These are phyloP conservation scores for Calonectria hawksworthii DNA, from an alignment of 2,329 filamentous ascomycete species.

Conservation along the genomic window DNA sequence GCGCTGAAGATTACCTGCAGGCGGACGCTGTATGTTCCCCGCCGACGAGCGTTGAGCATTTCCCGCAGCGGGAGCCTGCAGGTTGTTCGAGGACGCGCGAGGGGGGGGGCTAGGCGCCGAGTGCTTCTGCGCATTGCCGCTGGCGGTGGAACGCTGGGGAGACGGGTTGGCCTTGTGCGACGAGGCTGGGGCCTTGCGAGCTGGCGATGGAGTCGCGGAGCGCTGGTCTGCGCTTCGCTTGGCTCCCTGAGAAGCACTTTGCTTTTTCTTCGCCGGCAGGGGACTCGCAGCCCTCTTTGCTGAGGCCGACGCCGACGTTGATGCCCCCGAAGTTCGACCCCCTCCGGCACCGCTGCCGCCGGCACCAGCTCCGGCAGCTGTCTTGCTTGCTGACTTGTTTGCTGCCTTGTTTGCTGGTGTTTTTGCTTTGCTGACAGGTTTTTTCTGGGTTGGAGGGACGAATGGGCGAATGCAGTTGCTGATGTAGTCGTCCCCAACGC, in stretches of 20 bases:
- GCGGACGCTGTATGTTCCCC: slow-evolving; percentile 8
- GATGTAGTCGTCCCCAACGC: slow-evolving; percentile 53
- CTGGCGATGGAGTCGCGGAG: slow-evolving; percentile 43
- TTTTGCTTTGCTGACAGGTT: slow-evolving; percentile 26
- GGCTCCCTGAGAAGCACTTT: slow-evolving; percentile 27
- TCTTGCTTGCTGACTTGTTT: background rate
- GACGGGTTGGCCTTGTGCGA: slow-evolving; percentile 26
- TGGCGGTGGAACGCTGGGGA: slow-evolving; percentile 22
- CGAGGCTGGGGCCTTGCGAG: slow-evolving; percentile 18
- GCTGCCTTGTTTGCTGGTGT: slow-evolving; percentile 11
- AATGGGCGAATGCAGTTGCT: slow-evolving; percentile 54
- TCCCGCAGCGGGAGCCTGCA: slow-evolving; percentile 17
- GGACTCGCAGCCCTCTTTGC: slow-evolving; percentile 12
- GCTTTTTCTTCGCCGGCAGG: slow-evolving; percentile 20
- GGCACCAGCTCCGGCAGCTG: background rate
- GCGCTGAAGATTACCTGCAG: slow-evolving; percentile 14
- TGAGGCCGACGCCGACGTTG: slow-evolving; percentile 32
- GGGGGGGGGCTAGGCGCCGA: background rate
- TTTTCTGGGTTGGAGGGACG: slow-evolving; percentile 45
- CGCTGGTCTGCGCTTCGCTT: slow-evolving; percentile 33
- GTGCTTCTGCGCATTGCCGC: background rate
- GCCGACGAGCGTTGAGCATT: slow-evolving; percentile 16
- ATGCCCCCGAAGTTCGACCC: slow-evolving; percentile 21
- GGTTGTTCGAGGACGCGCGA: background rate
- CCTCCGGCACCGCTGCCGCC: slow-evolving; percentile 1